Evolutionary conservation across 1,284 basidiomycete species (phyloP).

Genomic region (Ganoderma lingzhi): DNA sequence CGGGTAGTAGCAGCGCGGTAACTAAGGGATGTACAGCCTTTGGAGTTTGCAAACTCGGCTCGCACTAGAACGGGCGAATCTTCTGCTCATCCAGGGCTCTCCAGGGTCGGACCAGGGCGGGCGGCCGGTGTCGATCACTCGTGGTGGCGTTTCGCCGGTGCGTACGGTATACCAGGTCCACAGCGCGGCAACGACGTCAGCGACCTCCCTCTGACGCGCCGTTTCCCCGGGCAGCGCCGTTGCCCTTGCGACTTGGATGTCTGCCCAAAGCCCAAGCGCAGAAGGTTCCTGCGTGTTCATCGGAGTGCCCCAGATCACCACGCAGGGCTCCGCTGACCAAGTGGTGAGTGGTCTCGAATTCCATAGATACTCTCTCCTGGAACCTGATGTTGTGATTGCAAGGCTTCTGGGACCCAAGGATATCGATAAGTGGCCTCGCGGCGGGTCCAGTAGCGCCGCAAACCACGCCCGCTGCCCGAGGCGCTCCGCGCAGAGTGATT

Average conservation of each 20-base stretch:
- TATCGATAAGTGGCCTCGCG: slow-evolving; percentile 11
- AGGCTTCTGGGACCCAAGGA: not conserved
- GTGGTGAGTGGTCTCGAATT: not conserved
- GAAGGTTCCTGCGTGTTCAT: not conserved
- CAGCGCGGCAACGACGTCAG: not conserved
- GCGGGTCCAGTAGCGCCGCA: not conserved
- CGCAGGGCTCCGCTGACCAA: not conserved
- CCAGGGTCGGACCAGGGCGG: not conserved
- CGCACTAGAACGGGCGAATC: not conserved
- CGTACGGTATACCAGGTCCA: not conserved
- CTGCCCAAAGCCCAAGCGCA: not conserved
- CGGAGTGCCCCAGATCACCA: slow-evolving; percentile 4
- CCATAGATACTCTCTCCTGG: not conserved
- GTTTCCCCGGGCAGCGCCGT: not conserved
- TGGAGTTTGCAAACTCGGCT: not conserved
- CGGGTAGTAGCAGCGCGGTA: not conserved
- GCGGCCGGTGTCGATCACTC: not conserved
- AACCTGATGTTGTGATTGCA: not conserved
- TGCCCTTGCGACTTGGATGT: not conserved
- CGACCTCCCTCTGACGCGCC: not conserved
- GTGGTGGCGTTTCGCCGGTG: not conserved
- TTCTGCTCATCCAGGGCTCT: not conserved
- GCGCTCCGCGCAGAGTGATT: not conserved
- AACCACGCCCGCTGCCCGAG: not conserved
- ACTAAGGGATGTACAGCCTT: slow-evolving; percentile 1